Evolutionary conservation across 106 monocot genomes (phyloP).

Genomic region (Apostasia shenzhenica): DNA sequence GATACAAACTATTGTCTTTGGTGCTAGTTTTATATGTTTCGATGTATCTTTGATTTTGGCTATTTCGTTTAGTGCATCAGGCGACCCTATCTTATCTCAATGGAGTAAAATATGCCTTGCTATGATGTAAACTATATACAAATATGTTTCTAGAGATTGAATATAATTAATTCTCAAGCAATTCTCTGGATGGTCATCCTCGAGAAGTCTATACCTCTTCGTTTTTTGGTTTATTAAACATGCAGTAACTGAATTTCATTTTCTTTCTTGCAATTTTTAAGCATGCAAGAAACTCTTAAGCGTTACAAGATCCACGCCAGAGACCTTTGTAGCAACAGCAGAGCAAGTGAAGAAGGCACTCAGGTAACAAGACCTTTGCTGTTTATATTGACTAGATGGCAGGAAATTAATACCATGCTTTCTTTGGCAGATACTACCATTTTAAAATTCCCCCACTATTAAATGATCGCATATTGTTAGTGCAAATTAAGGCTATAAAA

Average conservation of each 20-base stretch:
- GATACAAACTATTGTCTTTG: no score
- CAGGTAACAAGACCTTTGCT: slow-evolving; percentile 4
- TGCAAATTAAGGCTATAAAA: not conserved
- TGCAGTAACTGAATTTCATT: not conserved
- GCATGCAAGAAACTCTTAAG: slow-evolving; percentile 35
- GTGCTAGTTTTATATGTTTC: no score
- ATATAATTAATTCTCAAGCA: no score
- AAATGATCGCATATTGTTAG: not conserved
- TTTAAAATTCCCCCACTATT: not conserved
- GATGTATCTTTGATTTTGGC: no score
- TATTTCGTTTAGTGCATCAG: no score
- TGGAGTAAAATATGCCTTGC: no score
- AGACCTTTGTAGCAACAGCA: slow-evolving; percentile 1
- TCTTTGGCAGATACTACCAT: not conserved
- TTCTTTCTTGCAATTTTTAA: slow-evolving; percentile 6
- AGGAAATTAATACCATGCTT: not conserved
- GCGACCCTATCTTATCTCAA: no score
- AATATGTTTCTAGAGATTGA: no score
- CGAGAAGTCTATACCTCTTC: no score
- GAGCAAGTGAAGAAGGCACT: not conserved
- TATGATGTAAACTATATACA: no score
- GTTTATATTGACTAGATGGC: not conserved
- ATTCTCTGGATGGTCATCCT: no score
- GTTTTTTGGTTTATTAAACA: no score
- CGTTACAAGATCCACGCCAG: slow-evolving; percentile 23